Conservation (phyloP, 148 eudicot genomes). For the Dianthus caryophyllus region DNA sequence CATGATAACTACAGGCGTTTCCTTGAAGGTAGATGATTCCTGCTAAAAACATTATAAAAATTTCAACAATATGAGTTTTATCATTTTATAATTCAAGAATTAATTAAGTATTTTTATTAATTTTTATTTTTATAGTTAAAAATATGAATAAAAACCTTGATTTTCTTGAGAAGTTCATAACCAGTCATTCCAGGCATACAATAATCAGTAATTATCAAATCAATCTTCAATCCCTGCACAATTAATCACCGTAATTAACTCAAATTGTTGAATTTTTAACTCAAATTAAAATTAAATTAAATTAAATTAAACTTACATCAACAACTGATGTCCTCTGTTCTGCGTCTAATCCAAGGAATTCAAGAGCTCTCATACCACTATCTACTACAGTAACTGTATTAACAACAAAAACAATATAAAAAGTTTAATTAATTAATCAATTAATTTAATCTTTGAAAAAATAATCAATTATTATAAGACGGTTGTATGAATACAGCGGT, state of each 20-base stretch:
- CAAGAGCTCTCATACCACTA: constrained; percentile 75
- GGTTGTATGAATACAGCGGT: no score
- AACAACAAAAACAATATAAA: not conserved
- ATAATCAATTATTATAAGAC: no score
- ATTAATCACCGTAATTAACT: not conserved
- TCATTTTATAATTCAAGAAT: no score
- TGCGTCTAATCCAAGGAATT: constrained; percentile 67
- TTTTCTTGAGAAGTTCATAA: constrained; percentile 73
- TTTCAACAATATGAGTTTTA: not conserved
- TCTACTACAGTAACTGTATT: constrained; percentile 81
- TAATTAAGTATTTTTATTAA: not conserved
- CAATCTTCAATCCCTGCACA: constrained; percentile 61
- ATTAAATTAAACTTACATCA: constrained; percentile 28
- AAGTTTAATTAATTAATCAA: not conserved
- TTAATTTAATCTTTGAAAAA: no score
- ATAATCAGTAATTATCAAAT: constrained; percentile 85
- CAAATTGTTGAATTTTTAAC: not conserved
- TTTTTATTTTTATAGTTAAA: not conserved
- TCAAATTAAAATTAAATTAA: not conserved
- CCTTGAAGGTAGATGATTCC: constrained; percentile 40
- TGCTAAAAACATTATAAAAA: constrained; percentile 9
- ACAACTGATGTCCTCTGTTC: constrained; percentile 44
- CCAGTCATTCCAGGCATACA: constrained; percentile 99
- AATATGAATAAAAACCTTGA: constrained; percentile 46
- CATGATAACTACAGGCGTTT: constrained; percentile 41